Percentiles rank a stretch among this genome's conserved stretches.
These are phyloP conservation scores for Withania somnifera DNA, from an alignment of 305 asterid species.

Conservation along the genomic window DNA sequence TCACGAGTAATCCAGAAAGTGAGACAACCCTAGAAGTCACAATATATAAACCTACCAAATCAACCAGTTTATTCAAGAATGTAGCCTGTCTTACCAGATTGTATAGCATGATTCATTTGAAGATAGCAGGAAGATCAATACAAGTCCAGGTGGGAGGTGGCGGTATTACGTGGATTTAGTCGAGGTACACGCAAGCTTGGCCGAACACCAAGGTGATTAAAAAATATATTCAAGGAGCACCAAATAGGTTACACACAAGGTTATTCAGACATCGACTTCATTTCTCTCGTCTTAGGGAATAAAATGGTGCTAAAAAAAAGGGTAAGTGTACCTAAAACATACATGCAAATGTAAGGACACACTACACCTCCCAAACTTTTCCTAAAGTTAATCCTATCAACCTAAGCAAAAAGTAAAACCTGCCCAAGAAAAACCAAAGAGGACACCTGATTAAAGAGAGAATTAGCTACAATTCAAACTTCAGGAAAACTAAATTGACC, in stretches of 20 bases:
- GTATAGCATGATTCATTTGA: background rate
- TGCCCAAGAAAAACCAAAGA: background rate
- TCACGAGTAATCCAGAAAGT: background rate
- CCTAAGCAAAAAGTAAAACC: background rate
- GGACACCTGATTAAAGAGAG: background rate
- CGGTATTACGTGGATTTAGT: too few relatives aligned
- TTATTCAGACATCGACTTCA: background rate
- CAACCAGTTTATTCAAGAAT: background rate
- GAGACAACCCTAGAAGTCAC: background rate
- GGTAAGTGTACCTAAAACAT: background rate
- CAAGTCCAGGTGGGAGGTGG: background rate
- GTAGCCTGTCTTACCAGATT: background rate
- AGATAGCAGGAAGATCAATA: background rate
- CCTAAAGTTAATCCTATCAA: background rate
- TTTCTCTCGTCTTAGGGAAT: background rate
- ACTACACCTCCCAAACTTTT: background rate
- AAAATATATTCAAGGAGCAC: background rate
- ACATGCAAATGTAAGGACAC: background rate
- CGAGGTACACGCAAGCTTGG: too few relatives aligned
- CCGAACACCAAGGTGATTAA: too few relatives aligned
- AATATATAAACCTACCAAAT: background rate
- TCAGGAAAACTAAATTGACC: background rate
- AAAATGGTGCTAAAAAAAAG: background rate
- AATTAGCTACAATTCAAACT: background rate
- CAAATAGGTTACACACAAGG: background rate